phyloP scores from a whole-genome alignment of 1,139 yeast genomes.

The Hemisphaericaspora xylofermentans region DNA sequence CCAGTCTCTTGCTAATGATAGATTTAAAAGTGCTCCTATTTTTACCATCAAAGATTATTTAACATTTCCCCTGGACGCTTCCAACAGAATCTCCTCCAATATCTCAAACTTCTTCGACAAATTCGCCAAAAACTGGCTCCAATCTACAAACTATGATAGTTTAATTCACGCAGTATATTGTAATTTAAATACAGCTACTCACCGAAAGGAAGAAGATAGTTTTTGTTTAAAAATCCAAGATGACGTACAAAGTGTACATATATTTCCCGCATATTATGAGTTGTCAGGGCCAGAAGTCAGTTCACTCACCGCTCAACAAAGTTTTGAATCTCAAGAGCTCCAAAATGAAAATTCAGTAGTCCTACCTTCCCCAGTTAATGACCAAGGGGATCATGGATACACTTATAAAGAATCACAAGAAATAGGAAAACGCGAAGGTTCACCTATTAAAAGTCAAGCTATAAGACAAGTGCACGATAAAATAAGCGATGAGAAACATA shows the following conservation, averaged over 20 bases:
- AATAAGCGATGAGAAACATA: slow-evolving; percentile 17
- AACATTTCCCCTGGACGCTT: slow-evolving; percentile 8
- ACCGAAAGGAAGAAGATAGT: slow-evolving; percentile 21
- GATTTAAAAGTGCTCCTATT: slow-evolving; percentile 13
- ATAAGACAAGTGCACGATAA: slow-evolving; percentile 25
- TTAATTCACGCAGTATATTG: slow-evolving; percentile 44
- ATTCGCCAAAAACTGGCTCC: slow-evolving; percentile 42
- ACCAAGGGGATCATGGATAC: background rate
- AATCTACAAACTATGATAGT: slow-evolving; percentile 27
- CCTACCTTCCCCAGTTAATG: no score
- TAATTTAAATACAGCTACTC: slow-evolving; percentile 19
- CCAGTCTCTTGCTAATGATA: background rate
- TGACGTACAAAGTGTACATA: slow-evolving; percentile 21
- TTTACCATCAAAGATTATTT: slow-evolving; percentile 26
- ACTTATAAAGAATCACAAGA: background rate
- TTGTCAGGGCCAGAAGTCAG: background rate
- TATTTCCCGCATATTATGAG: slow-evolving; percentile 32
- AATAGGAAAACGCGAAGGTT: slow-evolving; percentile 4
- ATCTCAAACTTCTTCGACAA: slow-evolving; percentile 40
- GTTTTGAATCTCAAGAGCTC: background rate
- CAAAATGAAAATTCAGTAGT: no score
- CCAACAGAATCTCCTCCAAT: background rate
- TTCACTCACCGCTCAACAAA: background rate
- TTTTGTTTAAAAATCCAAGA: slow-evolving; percentile 39
- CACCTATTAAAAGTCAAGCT: slow-evolving; percentile 22